Evolutionary conservation across 2,329 filamentous ascomycete species (phyloP).

Genomic region (Pseudogymnoascus sp.): DNA sequence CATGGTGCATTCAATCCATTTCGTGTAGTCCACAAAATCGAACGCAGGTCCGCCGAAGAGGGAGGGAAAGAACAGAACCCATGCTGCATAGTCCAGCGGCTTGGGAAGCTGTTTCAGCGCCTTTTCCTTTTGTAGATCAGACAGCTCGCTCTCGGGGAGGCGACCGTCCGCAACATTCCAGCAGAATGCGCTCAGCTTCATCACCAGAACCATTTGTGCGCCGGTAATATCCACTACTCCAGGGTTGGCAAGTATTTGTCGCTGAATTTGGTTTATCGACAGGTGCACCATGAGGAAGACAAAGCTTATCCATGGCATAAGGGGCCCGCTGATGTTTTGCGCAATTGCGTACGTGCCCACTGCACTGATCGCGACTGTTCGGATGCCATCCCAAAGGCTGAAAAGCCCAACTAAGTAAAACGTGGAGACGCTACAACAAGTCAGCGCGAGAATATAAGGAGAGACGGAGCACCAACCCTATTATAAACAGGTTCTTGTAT

Average conservation of each 20-base stretch:
- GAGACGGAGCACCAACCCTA: conserved; percentile 47
- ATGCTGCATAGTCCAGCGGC: conserved; percentile 75
- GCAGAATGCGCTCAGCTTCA: conserved; percentile 94
- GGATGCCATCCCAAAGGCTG: conserved; percentile 78
- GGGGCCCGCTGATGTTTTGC: conserved; percentile 71
- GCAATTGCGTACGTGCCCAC: conserved; percentile 76
- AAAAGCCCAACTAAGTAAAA: conserved; percentile 95
- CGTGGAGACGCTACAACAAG: conserved; percentile 52
- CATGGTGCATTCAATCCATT: conserved; percentile 90
- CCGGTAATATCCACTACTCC: conserved; percentile 77
- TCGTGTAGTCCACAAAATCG: conserved; percentile 85
- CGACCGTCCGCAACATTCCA: conserved; percentile 96
- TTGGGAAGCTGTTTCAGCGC: conserved; percentile 66
- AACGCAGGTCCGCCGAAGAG: conserved; percentile 87
- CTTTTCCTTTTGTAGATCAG: conserved; percentile 76
- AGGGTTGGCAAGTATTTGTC: conserved; percentile 62
- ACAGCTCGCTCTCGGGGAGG: conserved; percentile 69
- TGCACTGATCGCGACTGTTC: conserved; percentile 71
- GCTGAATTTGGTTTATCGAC: conserved; percentile 78
- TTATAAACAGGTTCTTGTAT: conserved; percentile 81
- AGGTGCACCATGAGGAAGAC: conserved; percentile 92
- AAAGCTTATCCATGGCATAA: conserved; percentile 98
- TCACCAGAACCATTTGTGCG: conserved; percentile 95
- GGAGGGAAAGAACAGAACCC: conserved; percentile 91
- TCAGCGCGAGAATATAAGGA: conserved; percentile 10